Evolutionary conservation across 1,284 basidiomycete species (phyloP), one percentile per base, ranked within the genome.

Genomic region (Hymenochaete sp.): DNA sequence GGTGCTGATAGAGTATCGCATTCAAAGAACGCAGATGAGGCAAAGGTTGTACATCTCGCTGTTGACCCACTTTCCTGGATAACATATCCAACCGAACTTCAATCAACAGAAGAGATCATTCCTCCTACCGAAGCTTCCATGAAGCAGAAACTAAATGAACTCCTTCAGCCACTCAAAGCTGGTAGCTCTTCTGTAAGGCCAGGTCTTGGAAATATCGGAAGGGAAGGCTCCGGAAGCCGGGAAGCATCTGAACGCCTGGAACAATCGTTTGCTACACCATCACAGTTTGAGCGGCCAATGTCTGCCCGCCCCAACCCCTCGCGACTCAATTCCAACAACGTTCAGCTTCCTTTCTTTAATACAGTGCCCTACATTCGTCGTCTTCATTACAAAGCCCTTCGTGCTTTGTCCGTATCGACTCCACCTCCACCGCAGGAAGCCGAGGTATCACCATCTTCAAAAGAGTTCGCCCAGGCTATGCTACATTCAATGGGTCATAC

Each of bases 21-120:
- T 5, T 39, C 51, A 19, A 53, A 85, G 84, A 64, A 65, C 42
- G 62, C 64, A 24, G 70, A 73, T 45, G 78, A 79, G 41, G 68
- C 73, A 36, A 73, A 72, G 38, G 69, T 79, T 47, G 65, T 88
- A 22, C 85, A 86, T 61, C 68, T 88, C 22, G 77, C 82, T 9
- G 84, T 88, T 11, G 78, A 80, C 56, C 79, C 82, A 16, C 79
- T 79, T 24, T 79, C 80, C 41, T 88, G 85, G 84, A 67, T 70
- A 36, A 63, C 69, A 13, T 52, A 62, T 8, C 77, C 79, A 29
- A 67, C 77, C 57, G 35, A 46, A 58, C 55, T 48, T 52, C 60
- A 35, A 56, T 26, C 21, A 6, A 18, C 26, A 24, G 22, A 45
- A 11, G 33, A 29, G 32, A 22, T 27, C 33, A 3, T 24, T 9